Conservation (phyloP, 352 stramenopile genomes). For the Pythium sukuiense region DNA sequence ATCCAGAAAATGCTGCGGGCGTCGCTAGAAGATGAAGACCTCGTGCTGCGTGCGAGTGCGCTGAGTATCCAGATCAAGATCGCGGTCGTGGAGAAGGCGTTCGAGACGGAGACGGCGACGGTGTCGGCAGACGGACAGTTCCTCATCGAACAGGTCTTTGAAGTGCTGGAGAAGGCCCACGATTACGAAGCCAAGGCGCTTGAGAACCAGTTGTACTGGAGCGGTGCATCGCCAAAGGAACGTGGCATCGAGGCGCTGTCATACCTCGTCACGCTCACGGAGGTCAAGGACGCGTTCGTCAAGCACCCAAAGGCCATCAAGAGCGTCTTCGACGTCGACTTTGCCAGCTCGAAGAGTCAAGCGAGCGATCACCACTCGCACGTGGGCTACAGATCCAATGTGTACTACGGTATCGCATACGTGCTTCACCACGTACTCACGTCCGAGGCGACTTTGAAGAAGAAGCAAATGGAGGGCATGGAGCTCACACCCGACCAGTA, state of each 20-base stretch:
- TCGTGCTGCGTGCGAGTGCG: slow-evolving; percentile 72
- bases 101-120: slow-evolving; percentile 52
- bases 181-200: slow-evolving; percentile 42
- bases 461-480: slow-evolving; percentile 95
- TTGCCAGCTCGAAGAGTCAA: slow-evolving; percentile 34
- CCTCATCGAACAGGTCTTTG: slow-evolving; percentile 71
- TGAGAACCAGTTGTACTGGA: slow-evolving; percentile 58
- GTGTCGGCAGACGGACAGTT: slow-evolving; percentile 45
- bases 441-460: slow-evolving; percentile 92
- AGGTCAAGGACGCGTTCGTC: slow-evolving; percentile 78
- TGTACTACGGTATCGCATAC: slow-evolving; percentile 93
- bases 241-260: slow-evolving; percentile 80
- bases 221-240: slow-evolving; percentile 73
- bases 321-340: slow-evolving; percentile 74
- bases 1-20: slow-evolving; percentile 76
- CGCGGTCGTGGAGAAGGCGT: slow-evolving; percentile 76
- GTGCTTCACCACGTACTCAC: slow-evolving; percentile 94
- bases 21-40: slow-evolving; percentile 63
- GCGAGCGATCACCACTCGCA: slow-evolving; percentile 34
- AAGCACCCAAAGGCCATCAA: slow-evolving; percentile 51
- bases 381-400: slow-evolving; percentile 72
- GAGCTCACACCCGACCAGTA: slow-evolving; percentile 98
- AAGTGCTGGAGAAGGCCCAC: slow-evolving; percentile 67
- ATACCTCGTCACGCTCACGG: slow-evolving; percentile 83
- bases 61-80: slow-evolving; percentile 87